A percentile compares a stretch with the other conserved stretches of the same genome.
Evolutionary conservation across 169 alveolate species (phyloP).

Genomic region (Cystoisospora suis): DNA sequence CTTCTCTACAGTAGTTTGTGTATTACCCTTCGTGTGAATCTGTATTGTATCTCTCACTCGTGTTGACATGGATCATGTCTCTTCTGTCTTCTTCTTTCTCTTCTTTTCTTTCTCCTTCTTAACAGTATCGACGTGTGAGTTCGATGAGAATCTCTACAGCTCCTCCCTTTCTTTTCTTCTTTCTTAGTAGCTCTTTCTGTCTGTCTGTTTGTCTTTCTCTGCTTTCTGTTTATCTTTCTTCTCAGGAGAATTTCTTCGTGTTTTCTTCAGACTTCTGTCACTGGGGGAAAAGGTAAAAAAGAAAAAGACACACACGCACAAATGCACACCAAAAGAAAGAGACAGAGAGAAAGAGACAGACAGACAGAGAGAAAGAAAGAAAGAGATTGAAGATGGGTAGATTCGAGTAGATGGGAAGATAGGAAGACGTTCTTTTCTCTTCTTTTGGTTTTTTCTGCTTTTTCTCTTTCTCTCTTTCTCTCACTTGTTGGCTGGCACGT

Average conservation of each 20-base stretch:
- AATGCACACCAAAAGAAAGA: too few species aligned
- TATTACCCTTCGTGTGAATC: not conserved
- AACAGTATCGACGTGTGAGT: not conserved
- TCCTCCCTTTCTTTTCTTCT: not conserved
- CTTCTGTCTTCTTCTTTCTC: not conserved
- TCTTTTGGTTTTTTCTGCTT: not conserved
- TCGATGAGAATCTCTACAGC: not conserved
- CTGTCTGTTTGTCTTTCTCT: not conserved
- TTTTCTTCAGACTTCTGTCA: slow-evolving; percentile 35
- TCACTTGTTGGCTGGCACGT: not conserved
- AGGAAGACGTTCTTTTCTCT: too few species aligned
- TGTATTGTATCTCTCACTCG: not conserved
- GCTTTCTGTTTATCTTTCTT: not conserved
- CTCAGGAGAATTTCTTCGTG: not conserved
- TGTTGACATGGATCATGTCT: not conserved
- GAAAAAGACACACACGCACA: too few species aligned
- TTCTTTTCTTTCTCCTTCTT: not conserved
- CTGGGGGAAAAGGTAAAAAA: slow-evolving; percentile 9
- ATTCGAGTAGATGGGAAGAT: too few species aligned
- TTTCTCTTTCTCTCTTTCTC: not conserved
- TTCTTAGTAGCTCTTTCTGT: not conserved
- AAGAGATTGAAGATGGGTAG: too few species aligned
- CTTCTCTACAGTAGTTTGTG: not conserved
- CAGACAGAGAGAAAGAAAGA: too few species aligned
- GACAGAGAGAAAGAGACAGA: too few species aligned